Evolutionary conservation across 2,329 filamentous ascomycete species (phyloP).

Genomic region (Stemphylium lycopersici): DNA sequence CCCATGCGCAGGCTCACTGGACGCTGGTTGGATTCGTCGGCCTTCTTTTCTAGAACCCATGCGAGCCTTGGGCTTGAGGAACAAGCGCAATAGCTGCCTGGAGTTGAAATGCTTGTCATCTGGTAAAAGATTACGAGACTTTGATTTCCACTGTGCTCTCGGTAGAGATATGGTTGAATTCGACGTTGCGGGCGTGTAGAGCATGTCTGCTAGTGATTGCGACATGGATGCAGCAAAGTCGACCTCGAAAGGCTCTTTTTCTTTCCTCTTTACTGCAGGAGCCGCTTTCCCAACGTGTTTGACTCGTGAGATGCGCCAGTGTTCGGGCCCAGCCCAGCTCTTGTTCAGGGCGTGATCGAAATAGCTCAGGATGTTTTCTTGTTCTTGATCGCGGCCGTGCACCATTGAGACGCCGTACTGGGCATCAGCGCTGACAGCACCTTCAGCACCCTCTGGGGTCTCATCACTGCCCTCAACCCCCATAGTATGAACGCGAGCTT

Average conservation of each 20-base stretch:
- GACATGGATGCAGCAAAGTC: conserved; percentile 82
- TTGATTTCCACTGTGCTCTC: conserved; percentile 95
- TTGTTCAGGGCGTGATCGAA: conserved; percentile 96
- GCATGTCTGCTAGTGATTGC: conserved; percentile 70
- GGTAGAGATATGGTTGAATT: conserved; percentile 83
- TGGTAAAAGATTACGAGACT: conserved; percentile 88
- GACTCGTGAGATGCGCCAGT: conserved; percentile 96
- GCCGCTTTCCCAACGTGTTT: conserved; percentile 71
- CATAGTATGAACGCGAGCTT: conserved; percentile 78
- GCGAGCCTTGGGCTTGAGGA: conserved; percentile 91
- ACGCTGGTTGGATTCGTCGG: conserved; percentile 24
- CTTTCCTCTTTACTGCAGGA: conserved; percentile 73
- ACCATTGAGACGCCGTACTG: conserved; percentile 82
- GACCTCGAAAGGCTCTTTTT: conserved; percentile 96
- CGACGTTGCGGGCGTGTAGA: conserved; percentile 81
- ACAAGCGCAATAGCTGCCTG: conserved; percentile 83
- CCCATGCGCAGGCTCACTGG: conserved; percentile 65
- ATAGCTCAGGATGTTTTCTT: conserved; percentile 96
- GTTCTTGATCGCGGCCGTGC: conserved; percentile 70
- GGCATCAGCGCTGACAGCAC: conserved; percentile 62
- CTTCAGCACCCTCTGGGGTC: conserved; percentile 54
- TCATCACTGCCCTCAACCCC: conserved; percentile 63
- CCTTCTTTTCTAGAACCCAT: conserved; percentile 69
- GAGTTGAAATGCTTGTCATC: conserved; percentile 99
- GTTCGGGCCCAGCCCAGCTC: conserved; percentile 98